These are phyloP conservation scores for Fusarium sp. DNA, from an alignment of 2,329 filamentous ascomycete species.

Conservation along the genomic window DNA sequence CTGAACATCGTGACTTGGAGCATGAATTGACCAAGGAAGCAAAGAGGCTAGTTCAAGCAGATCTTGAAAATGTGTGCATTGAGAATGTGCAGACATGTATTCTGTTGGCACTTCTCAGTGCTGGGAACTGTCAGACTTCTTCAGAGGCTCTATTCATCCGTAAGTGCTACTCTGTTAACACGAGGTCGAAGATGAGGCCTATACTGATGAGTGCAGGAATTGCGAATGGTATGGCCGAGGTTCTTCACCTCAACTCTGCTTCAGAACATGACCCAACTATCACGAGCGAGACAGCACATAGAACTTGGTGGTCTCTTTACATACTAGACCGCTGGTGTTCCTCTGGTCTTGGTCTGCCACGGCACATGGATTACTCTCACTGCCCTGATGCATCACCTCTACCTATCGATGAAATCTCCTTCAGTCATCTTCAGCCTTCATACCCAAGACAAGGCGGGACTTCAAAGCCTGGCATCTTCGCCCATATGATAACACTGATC, in stretches of 20 bases:
- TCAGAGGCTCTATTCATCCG: slow-evolving; percentile 3
- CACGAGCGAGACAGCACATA: not conserved
- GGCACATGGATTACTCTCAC: not conserved
- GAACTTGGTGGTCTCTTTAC: slow-evolving; percentile 15
- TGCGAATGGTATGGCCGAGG: slow-evolving; percentile 11
- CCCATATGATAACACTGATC: slow-evolving; percentile 5
- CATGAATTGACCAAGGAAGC: not conserved
- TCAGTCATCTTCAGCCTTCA: not conserved
- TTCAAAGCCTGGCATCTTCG: not conserved
- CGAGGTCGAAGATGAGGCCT: not conserved
- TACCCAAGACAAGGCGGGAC: rapidly evolving
- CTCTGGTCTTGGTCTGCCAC: slow-evolving; percentile 1
- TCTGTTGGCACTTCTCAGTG: not conserved
- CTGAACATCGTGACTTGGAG: not conserved
- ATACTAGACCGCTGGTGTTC: slow-evolving; percentile 13
- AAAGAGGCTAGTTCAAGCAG: not conserved
- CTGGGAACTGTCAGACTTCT: slow-evolving; percentile 1
- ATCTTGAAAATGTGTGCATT: slow-evolving; percentile 16
- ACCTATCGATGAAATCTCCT: not conserved
- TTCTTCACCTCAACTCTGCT: not conserved
- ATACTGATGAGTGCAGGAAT: not conserved
- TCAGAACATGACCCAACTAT: not conserved
- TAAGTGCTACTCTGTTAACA: not conserved
- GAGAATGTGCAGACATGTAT: slow-evolving; percentile 12
- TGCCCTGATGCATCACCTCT: not conserved